phyloP scores from a whole-genome alignment of 2,329 filamentous ascomycete genomes.

The Colletotrichum musae region DNA sequence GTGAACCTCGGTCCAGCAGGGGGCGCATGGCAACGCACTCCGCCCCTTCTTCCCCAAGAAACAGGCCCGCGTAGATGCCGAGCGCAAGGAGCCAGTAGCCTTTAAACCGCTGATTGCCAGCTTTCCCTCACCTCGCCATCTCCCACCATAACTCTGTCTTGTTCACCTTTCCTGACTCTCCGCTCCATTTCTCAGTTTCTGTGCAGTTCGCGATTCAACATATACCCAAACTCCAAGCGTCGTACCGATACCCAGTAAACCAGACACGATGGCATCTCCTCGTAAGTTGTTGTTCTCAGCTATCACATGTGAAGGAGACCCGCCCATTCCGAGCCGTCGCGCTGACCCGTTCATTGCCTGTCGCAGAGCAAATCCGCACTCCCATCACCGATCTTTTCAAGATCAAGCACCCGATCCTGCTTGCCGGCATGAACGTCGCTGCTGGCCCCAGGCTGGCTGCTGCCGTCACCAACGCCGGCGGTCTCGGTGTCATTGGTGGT shows the following conservation, averaged over 20 bases:
- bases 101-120: conserved; percentile 38
- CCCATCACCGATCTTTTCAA: conserved; percentile 95
- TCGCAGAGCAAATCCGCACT: conserved; percentile 87
- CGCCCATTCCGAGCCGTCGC: not conserved
- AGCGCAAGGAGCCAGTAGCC: conserved; percentile 21
- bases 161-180: conserved; percentile 3
- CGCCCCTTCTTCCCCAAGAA: conserved; percentile 41
- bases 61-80: conserved; percentile 28
- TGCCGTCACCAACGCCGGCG: conserved; percentile 96
- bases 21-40: conserved; percentile 39
- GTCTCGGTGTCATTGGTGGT: conserved; percentile 95
- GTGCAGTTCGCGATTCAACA: conserved; percentile 27
- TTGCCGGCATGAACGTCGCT: conserved; percentile 99
- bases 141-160: conserved; percentile 8
- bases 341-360: conserved; percentile 44
- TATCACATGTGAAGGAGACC: conserved; percentile 33
- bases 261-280: conserved; percentile 79
- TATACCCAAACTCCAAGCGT: conserved; percentile 28
- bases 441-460: conserved; percentile 96
- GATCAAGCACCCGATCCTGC: conserved; percentile 96
- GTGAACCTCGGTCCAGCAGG: conserved; percentile 42
- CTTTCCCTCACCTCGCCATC: not conserved
- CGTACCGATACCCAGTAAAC: conserved; percentile 8
- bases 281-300: conserved; percentile 72
- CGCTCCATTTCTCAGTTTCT: conserved; percentile 40